Evolutionary conservation across 2,329 filamentous ascomycete species (phyloP), one percentile per base, ranked within the genome.

Genomic region (Akanthomyces dipterigenus): DNA sequence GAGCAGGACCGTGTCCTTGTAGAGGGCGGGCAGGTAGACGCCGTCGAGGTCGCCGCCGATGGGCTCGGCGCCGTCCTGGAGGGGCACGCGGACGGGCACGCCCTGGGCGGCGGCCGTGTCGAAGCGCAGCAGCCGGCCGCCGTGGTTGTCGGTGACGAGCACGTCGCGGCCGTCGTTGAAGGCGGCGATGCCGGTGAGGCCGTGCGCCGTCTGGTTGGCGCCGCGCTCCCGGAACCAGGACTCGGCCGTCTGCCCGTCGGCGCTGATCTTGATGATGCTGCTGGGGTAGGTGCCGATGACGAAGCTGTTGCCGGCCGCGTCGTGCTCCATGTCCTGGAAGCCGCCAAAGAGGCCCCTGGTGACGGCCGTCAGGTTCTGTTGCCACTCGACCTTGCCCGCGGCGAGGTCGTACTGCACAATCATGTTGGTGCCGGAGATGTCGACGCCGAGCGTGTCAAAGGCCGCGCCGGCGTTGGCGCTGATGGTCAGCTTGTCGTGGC

Each of bases 281-380:
- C 72, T 71, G 0, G 75, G 74, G 9, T 66, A 77, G 0, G 73
- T 75, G 45, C 76, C 74, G 0, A 77, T 65, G 7, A 74, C 71
- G 55, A 72, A 78, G 0, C 72, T 69, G 66, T 75, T 73, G 9
- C 74, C 73, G 2, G 63, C 63, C 1, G 55, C 45, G 53, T 76
- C 75, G 55, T 73, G 70, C 42, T 73, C 75, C 3, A 76, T 67
- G 55, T 78, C 76, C 61, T 77, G 75, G 40, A 71, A 76, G 6
- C 73, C 76, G 26, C 73, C 70, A 63, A 73, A 77, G 0, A 55
- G 60, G 3, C 71, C 71, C 0, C 63, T 55, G 0, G 69, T 70
- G 0, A 71, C 55, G 0, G 66, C 63, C 0, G 71, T 74, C 11
- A 77, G 62, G 63, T 77, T 73, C 11, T 67, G 56, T 18, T 60